A percentile compares a stretch with the other conserved stretches of the same genome.
phyloP scores from a whole-genome alignment of 73 alveolate genomes.

The Uronychia setigera region DNA sequence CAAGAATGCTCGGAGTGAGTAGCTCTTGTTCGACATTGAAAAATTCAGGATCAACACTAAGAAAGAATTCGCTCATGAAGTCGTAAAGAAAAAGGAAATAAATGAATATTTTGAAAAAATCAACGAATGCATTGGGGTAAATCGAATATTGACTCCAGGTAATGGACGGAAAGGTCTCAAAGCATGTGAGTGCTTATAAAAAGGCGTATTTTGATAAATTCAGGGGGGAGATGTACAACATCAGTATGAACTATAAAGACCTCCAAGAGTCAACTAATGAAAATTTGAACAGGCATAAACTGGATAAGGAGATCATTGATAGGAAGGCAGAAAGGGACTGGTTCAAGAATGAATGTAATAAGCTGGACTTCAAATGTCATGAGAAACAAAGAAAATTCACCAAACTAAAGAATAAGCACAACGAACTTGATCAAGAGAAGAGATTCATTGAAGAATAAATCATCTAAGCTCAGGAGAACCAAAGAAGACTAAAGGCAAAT shows the following conservation, averaged over 20 bases:
- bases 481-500: slow-evolving; percentile 23
- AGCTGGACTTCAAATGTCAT: slow-evolving; percentile 57
- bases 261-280: slow-evolving; percentile 54
- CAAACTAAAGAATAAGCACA: slow-evolving; percentile 47
- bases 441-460: slow-evolving; percentile 61
- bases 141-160: neutral
- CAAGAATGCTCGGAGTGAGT: slow-evolving; percentile 46
- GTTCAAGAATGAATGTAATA: slow-evolving; percentile 60
- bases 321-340: slow-evolving; percentile 64
- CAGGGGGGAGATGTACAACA: slow-evolving; percentile 64
- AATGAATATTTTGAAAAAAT: slow-evolving; percentile 28
- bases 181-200: slow-evolving; percentile 27
- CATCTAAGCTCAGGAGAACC: slow-evolving; percentile 37
- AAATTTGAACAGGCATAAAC: slow-evolving; percentile 33
- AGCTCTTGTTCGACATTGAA: slow-evolving; percentile 37
- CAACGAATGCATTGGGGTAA: slow-evolving; percentile 29
- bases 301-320: slow-evolving; percentile 62
- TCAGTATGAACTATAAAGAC: slow-evolving; percentile 44
- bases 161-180: slow-evolving; percentile 32
- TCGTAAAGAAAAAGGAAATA: slow-evolving; percentile 32
- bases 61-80: slow-evolving; percentile 50
- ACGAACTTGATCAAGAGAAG: slow-evolving; percentile 50
- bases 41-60: slow-evolving; percentile 32
- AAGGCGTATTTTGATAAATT: slow-evolving; percentile 54
- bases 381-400: slow-evolving; percentile 34